Evolutionary conservation across 192 early-diverging fungal genomes (phyloP), one percentile per base, ranked within the genome.

Genomic region (Umbelopsis sp.): DNA sequence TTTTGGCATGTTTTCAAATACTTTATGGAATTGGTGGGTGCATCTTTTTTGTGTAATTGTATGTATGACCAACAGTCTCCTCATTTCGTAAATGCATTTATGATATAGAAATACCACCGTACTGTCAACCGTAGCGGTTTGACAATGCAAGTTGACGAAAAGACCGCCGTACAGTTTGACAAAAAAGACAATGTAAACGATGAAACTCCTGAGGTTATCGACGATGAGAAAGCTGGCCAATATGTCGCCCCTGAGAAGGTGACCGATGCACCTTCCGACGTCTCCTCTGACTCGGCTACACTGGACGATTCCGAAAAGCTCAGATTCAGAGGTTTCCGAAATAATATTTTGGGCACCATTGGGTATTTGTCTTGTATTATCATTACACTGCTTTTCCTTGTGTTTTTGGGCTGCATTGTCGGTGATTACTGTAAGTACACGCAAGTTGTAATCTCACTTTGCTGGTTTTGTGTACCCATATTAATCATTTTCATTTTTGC

Each of bases 401-500:
- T 87, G 11, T 81, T 91, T 53, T 74, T 94, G 41, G 82, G 78
- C n/a, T 74, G 89, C 47, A 73, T 93, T 21, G 85, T 92, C n/a
- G 71, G 82, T 16, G 93, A 94, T 80, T 90, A 93, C 82, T 94
- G 93, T 81, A 79, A 71, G 78, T 70, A 16, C 25, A 58, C 11
- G 1, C 2, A 23, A 44, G 7, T 27, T 5, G 9, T 3, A 37
- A 11, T 30, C 30, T 21, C 27, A 16, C 25, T 23, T 49, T 13
- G 10, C 10, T 27, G 35, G 25, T 13, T 11, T 12, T 20, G 22
- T 21, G 22, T 27, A 52, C 3, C 3, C 27, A 67, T 21, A 10
- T 6, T 68, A 30, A 55, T n/a, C 20, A 21, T 58, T 55, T 0
- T 37, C 3, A 30, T 30, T 30, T 30, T 47, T 35, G 10, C 37